These are phyloP conservation scores for Globisporangium polare DNA, from an alignment of 352 stramenopile species.

Conservation along the genomic window DNA sequence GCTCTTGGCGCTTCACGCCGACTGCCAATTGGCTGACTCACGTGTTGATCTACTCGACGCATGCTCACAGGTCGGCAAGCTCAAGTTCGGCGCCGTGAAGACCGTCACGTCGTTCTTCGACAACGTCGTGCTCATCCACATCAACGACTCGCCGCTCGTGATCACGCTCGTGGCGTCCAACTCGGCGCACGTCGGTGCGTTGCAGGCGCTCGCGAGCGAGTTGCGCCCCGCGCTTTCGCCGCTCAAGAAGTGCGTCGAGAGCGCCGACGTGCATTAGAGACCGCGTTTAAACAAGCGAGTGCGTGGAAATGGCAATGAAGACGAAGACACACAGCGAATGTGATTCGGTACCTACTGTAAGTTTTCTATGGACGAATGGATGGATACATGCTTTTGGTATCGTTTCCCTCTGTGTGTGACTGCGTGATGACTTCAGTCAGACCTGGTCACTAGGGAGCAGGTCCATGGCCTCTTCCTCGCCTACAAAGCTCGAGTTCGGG, in stretches of 20 bases:
- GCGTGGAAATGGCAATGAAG: background rate
- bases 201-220: constrained; percentile 54
- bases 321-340: background rate
- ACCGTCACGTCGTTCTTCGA: constrained; percentile 76
- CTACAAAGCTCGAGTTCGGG: constrained; percentile 16
- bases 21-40: background rate
- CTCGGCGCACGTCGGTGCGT: constrained; percentile 49
- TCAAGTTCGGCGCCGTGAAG: constrained; percentile 71
- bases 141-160: constrained; percentile 73
- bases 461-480: constrained; percentile 17
- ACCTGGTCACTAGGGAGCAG: constrained; percentile 10
- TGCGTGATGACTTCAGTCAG: background rate
- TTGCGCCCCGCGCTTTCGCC: constrained; percentile 54
- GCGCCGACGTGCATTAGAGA: constrained; percentile 48
- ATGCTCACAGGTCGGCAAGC: constrained; percentile 55
- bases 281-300: background rate
- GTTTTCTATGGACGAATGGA: constrained; percentile 9
- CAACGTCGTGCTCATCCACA: constrained; percentile 68
- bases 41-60: background rate
- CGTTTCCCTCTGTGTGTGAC: background rate
- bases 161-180: constrained; percentile 71
- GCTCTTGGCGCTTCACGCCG: background rate
- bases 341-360: background rate
- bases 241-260: constrained; percentile 73
- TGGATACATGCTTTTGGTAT: constrained; percentile 4